Conservation (phyloP, 2,329 filamentous ascomycete genomes). For the Colletotrichum lini region DNA sequence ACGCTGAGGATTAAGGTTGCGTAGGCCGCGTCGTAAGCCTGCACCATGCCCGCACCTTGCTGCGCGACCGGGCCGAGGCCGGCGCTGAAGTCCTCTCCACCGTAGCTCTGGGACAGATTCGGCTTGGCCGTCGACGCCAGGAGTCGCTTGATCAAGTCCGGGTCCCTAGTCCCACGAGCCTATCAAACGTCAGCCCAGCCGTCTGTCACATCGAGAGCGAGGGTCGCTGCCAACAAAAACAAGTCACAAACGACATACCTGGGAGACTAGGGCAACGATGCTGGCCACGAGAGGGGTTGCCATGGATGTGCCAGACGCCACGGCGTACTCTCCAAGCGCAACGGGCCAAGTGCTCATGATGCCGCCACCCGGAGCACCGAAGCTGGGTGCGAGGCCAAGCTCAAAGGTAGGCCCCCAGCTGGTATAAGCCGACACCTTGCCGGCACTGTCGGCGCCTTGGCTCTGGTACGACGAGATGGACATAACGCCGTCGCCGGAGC, state of each 20-base stretch:
- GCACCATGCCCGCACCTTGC: constrained; percentile 72
- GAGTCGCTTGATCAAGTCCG: constrained; percentile 63
- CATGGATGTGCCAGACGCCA: constrained; percentile 73
- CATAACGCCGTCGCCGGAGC: constrained; percentile 63
- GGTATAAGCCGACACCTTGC: constrained; percentile 55
- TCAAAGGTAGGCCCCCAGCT: constrained; percentile 76
- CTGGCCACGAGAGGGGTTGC: constrained; percentile 69
- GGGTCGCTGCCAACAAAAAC: neutral
- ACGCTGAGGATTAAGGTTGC: constrained; percentile 66
- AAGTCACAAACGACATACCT: constrained; percentile 50
- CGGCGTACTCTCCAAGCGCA: constrained; percentile 63
- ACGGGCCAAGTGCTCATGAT: constrained; percentile 71
- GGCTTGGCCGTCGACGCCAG: constrained; percentile 66
- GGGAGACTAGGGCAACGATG: constrained; percentile 67
- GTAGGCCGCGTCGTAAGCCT: constrained; percentile 71
- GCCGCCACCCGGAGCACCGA: constrained; percentile 68
- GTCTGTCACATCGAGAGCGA: fast-evolving
- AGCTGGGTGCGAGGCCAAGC: constrained; percentile 68
- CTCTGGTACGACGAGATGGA: constrained; percentile 67
- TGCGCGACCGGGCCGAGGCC: constrained; percentile 67
- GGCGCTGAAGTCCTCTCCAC: neutral
- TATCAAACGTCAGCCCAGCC: neutral
- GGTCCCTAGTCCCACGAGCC: constrained; percentile 62
- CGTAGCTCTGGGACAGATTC: constrained; percentile 47
- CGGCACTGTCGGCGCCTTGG: constrained; percentile 15